These are phyloP conservation scores for Guadua angustifolia DNA, from an alignment of 176 grass and related monocot genomes.

Conservation along the genomic window DNA sequence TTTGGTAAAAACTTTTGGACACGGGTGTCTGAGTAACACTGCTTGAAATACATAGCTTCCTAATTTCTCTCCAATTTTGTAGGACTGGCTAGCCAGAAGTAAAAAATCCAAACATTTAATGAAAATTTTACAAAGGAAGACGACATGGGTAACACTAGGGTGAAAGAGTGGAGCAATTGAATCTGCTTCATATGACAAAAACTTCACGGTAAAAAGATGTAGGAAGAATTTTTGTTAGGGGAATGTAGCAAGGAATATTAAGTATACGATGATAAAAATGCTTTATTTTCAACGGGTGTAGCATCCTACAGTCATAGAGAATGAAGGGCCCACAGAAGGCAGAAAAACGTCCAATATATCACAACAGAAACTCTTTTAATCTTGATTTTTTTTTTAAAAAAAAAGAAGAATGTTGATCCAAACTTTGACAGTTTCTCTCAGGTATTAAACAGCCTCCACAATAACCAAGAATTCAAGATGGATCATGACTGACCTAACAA, in stretches of 20 bases:
- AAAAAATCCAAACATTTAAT: background rate
- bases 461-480: background rate
- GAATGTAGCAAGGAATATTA: background rate
- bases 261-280: background rate
- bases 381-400: background rate
- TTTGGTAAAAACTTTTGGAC: no score
- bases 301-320: background rate
- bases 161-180: background rate
- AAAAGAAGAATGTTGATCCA: background rate
- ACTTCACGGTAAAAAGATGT: background rate
- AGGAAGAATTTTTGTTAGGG: background rate
- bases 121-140: background rate
- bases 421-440: background rate
- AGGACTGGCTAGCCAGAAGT: slow-evolving; percentile 59
- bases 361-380: background rate
- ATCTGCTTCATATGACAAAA: background rate
- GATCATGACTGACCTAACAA: slow-evolving; percentile 64
- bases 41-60: slow-evolving; percentile 10
- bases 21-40: no score
- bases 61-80: slow-evolving; percentile 73
- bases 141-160: background rate
- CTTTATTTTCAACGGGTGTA: slow-evolving; percentile 17
- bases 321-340: background rate
- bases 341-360: background rate
- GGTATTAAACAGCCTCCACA: background rate